Base-by-base conservation (phyloP, 768 basidiomycete species). In the Phlebiopsis gigantea region DNA sequence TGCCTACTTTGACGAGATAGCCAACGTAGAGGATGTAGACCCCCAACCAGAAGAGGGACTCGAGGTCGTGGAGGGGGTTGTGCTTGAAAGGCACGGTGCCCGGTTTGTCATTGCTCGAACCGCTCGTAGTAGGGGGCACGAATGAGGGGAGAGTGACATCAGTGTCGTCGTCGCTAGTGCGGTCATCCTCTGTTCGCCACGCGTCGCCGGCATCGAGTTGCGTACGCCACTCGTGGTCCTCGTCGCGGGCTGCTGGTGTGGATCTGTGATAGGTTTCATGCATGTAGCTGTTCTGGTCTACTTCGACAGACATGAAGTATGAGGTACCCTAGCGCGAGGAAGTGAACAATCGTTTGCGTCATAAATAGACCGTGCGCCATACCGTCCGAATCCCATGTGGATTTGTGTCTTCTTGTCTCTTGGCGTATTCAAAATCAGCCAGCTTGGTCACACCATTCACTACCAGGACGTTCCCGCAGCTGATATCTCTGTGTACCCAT, bases 401-500 rank as follows among this genome's bases (percentile, higher is more conserved):
- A 2, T 14, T 7, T 15, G 21, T 14, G 22, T 52, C 29, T 6
- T 12, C 24, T 12, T 43, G 8, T 30, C 22, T 17, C 34, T 55
- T 57, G n/a, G 61, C 60, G 51, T 58, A 57, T 42, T 61, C 62
- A 22, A 61, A 24, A 49, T 63, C 62, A 10, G 48, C 24, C 15
- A 61, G 17, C 31, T 58, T 61, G 4, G 21, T 47, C 6, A 41
- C 17, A 5, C 29, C 55, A 4, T 53, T 29, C 30, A 47, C 31
- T 3, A 53, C 21, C 9, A 63, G 31, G 22, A 63, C 34, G 30
- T 63, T 63, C 2, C 60, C 60, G 14, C 45, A 30, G 29, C 60
- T 63, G 30, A 63, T 39, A 30, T 63, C 60, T 7, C 60, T 43
- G 45, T 63, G 62, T 10, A 63, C 54, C 62, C 62, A 63, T 22